Base-by-base conservation (phyloP, 768 basidiomycete species). In the Termitomyces sp. region DNA sequence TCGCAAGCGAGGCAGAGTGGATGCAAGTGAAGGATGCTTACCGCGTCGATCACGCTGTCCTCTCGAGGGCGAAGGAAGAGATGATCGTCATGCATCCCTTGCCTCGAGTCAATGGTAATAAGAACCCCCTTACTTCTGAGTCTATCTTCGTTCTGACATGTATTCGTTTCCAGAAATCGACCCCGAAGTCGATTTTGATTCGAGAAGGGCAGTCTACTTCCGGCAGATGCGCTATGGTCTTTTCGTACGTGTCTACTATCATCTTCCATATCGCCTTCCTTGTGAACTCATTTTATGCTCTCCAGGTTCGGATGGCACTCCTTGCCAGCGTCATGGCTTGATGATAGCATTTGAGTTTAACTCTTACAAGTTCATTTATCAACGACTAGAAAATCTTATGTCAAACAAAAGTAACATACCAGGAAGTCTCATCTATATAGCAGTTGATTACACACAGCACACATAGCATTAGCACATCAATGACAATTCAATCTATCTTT, bases 51-150 rank as follows among this genome's bases (percentile, higher is more conserved):
- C 97, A 98, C 70, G 92, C 96, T 11, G 86, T 98, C 37, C 81
- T 99, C 32, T 87, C 94, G 5, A 82, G 91, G 47, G 96, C 97
- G 10, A 98, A 98, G 78, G 90, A 93, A 65, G 92, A 95, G 57
- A 94, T 97, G 87, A 98, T 98, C 61, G 94, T 98, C 65, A 96
- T 99, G 95, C 97, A 99, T 74, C 97, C 97, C n/a, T 80, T 99
- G 25, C 97, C 97, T 14, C 77, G 97, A 69, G 87, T 96, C 55
- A 94, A 92, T 62, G 92, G 92, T 88, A 65, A 25, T 65, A 85
- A 61, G 38, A 52, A 14, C 20, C n/a, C 25, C 7, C 38, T 59
- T 20, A 52, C 10, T 8, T 38, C 36, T 11, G 51, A 12, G 6
- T 0, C 31, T 43, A 31, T 1, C 17, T 36, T 29, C 36, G 45